These are phyloP conservation scores for Anisogramma anomala DNA, from an alignment of 2,329 filamentous ascomycete genomes.

Conservation along the genomic window DNA sequence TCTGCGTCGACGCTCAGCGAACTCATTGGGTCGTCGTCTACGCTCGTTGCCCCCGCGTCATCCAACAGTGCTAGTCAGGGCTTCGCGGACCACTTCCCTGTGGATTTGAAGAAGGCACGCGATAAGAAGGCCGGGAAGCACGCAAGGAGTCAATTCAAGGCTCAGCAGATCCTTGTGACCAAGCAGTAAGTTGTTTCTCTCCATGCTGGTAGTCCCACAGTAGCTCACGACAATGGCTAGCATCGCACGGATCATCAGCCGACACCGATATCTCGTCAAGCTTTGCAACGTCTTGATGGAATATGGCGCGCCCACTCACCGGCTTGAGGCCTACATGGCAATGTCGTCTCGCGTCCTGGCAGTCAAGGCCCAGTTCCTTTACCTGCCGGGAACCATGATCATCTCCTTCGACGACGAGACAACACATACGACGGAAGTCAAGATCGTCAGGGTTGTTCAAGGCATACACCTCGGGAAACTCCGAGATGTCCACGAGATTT, in stretches of 20 bases:
- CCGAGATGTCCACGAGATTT: conserved; percentile 62
- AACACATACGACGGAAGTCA: conserved; percentile 71
- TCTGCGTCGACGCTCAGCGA: conserved; percentile 38
- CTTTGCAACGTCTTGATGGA: conserved; percentile 80
- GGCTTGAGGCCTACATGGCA: conserved; percentile 81
- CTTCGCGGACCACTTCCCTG: conserved; percentile 31
- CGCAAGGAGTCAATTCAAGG: conserved; percentile 16
- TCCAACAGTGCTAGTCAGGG: conserved; percentile 25
- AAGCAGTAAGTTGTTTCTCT: conserved; percentile 26
- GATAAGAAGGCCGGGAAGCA: conserved; percentile 17
- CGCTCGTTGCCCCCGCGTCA: conserved; percentile 36
- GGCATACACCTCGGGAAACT: conserved; percentile 65
- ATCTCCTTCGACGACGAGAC: conserved; percentile 71
- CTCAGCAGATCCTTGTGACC: conserved; percentile 33
- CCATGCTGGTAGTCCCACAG: neutral
- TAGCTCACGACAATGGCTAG: neutral
- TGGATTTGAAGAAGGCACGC: conserved; percentile 31
- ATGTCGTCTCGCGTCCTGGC: conserved; percentile 84
- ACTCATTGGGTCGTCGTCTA: conserved; percentile 42
- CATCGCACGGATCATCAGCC: conserved; percentile 58
- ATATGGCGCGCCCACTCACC: conserved; percentile 83
- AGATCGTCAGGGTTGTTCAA: conserved; percentile 56
- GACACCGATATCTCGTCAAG: conserved; percentile 74
- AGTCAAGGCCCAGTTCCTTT: conserved; percentile 81
- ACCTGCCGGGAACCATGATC: conserved; percentile 87